Evolutionary conservation across 2,329 filamentous ascomycete genomes (phyloP).

Genomic region (Colletotrichum acutatum): DNA sequence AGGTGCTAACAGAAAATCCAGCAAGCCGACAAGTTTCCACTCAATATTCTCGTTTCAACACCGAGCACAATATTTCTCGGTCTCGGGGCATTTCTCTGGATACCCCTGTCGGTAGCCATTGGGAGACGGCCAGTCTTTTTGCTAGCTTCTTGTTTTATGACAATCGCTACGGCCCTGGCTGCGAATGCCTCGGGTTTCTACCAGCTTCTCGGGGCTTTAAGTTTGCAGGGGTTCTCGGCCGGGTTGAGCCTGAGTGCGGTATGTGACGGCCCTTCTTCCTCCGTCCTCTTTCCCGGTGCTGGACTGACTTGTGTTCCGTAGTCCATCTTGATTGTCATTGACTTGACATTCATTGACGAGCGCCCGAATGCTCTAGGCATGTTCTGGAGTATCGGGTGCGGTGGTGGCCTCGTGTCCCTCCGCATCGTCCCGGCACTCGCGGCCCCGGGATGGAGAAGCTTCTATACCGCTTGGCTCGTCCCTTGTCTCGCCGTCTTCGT

Average conservation of each 20-base stretch:
- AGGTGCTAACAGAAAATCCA: constrained; percentile 35
- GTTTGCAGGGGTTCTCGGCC: constrained; percentile 46
- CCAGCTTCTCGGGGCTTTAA: constrained; percentile 42
- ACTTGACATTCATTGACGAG: constrained; percentile 52
- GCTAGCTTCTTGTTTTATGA: constrained; percentile 39
- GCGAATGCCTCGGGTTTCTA: constrained; percentile 42
- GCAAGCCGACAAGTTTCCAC: constrained; percentile 8
- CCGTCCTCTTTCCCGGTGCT: no score
- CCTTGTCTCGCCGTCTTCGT: constrained; percentile 41
- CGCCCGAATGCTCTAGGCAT: constrained; percentile 46
- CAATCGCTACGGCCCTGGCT: constrained; percentile 38
- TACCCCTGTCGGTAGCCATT: constrained; percentile 48
- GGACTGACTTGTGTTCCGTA: constrained; percentile 31
- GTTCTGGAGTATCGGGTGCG: constrained; percentile 45
- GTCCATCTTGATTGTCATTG: constrained; percentile 49
- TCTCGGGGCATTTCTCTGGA: constrained; percentile 49
- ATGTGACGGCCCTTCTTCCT: constrained; percentile 18
- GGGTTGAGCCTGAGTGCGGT: constrained; percentile 45
- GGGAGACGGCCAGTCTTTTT: constrained; percentile 49
- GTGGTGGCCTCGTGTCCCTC: constrained; percentile 41
- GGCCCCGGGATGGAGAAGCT: constrained; percentile 44
- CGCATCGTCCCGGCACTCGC: constrained; percentile 41
- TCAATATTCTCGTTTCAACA: constrained; percentile 25
- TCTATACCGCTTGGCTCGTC: constrained; percentile 46
- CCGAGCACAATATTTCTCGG: constrained; percentile 45